Conservation (phyloP, 805 yeast species). For the Ogataea nitratoaversa region DNA sequence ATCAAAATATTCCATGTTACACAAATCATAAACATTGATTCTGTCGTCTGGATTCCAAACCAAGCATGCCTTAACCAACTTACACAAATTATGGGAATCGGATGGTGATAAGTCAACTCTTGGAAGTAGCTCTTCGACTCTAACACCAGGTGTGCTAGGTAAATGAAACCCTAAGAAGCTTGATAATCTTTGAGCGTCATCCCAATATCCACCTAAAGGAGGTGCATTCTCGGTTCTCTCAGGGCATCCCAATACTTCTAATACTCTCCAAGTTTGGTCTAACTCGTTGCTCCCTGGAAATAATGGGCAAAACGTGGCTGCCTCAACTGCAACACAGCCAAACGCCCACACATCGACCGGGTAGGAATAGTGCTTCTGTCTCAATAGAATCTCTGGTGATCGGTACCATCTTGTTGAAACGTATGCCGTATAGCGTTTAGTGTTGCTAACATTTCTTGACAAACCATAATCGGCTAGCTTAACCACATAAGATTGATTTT, state of each 20-base stretch:
- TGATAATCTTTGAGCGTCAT: slow-evolving; percentile 52
- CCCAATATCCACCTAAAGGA: slow-evolving; percentile 75
- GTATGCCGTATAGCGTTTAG: slow-evolving; percentile 62
- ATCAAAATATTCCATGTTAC: slow-evolving; percentile 51
- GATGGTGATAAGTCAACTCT: slow-evolving; percentile 36
- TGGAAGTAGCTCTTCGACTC: slow-evolving; percentile 42
- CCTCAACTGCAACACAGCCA: slow-evolving; percentile 73
- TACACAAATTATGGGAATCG: slow-evolving; percentile 38
- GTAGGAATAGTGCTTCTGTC: slow-evolving; percentile 56
- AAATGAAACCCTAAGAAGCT: slow-evolving; percentile 49
- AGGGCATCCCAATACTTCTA: slow-evolving; percentile 75
- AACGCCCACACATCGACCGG: slow-evolving; percentile 87
- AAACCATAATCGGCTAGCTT: slow-evolving; percentile 81
- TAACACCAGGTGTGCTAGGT: slow-evolving; percentile 51
- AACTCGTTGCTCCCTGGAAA: slow-evolving; percentile 80
- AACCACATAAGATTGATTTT: slow-evolving; percentile 49
- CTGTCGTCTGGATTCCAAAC: slow-evolving; percentile 78
- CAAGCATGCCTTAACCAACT: slow-evolving; percentile 46
- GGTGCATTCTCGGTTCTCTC: slow-evolving; percentile 22
- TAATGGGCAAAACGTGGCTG: slow-evolving; percentile 68
- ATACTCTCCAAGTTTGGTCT: slow-evolving; percentile 71
- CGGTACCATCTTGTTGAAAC: slow-evolving; percentile 86
- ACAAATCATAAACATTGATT: slow-evolving; percentile 45
- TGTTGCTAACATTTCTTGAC: slow-evolving; percentile 55
- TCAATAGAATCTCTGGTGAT: slow-evolving; percentile 72